Evolutionary conservation across 2,329 filamentous ascomycete species (phyloP).

Genomic region (Colletotrichum orchidophilum): DNA sequence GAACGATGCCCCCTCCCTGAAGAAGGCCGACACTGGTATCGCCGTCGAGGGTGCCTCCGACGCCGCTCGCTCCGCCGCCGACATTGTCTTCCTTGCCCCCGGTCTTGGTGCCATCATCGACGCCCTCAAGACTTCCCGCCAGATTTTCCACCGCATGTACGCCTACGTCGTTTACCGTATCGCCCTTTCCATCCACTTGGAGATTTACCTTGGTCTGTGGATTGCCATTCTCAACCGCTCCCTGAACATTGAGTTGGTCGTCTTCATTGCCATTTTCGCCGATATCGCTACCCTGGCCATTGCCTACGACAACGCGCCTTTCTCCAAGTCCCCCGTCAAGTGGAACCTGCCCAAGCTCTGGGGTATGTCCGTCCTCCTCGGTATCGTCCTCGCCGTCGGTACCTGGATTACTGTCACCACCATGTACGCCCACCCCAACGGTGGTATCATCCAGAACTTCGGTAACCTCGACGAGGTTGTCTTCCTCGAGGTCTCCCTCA

Average conservation of each 20-base stretch:
- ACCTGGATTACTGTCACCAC: constrained; percentile 92
- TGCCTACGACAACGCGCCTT: constrained; percentile 84
- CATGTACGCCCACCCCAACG: constrained; percentile 76
- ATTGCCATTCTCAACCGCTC: constrained; percentile 87
- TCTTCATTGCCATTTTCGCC: constrained; percentile 95
- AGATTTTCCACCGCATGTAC: constrained; percentile 98
- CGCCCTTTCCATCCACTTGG: constrained; percentile 87
- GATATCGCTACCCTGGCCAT: constrained; percentile 93
- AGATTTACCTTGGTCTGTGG: constrained; percentile 92
- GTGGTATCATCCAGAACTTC: constrained; percentile 90
- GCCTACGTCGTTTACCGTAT: constrained; percentile 97
- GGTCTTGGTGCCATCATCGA: constrained; percentile 94
- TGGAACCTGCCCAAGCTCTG: constrained; percentile 96
- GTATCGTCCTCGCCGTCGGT: constrained; percentile 81
- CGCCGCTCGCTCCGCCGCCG: constrained; percentile 88
- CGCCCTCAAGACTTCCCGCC: constrained; percentile 89
- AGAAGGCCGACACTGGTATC: constrained; percentile 97
- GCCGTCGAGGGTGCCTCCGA: constrained; percentile 93
- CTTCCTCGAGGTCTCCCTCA: constrained; percentile 90
- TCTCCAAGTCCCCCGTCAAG: constrained; percentile 69
- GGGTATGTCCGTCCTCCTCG: constrained; percentile 89
- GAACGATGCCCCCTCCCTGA: constrained; percentile 91
- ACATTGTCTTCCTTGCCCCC: constrained; percentile 93
- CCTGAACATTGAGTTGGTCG: constrained; percentile 86
- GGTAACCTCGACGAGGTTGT: constrained; percentile 83